These are phyloP conservation scores for Globisporangium cylindrosporum DNA, from an alignment of 352 stramenopile genomes.

Conservation along the genomic window DNA sequence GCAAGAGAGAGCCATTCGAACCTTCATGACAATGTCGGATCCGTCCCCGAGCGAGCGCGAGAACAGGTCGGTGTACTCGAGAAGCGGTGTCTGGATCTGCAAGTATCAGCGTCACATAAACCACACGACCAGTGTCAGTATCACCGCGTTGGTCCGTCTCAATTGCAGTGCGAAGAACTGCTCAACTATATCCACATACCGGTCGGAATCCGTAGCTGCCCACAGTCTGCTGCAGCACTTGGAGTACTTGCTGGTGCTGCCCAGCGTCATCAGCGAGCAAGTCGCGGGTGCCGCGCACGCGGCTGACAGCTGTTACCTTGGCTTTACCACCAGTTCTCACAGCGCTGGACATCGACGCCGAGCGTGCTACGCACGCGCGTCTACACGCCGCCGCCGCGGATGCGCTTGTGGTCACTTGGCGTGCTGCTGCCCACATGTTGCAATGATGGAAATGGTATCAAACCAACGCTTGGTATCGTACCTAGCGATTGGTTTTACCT, in stretches of 20 bases:
- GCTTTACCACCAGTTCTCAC: not conserved
- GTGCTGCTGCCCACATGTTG: slow-evolving; percentile 11
- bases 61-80: slow-evolving; percentile 89
- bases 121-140: not conserved
- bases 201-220: slow-evolving; percentile 75
- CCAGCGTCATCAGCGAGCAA: slow-evolving; percentile 61
- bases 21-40: slow-evolving; percentile 89
- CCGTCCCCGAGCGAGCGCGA: slow-evolving; percentile 74
- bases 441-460: not conserved
- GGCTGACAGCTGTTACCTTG: slow-evolving; percentile 36
- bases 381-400: not conserved
- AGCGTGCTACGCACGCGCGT: not conserved
- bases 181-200: slow-evolving; percentile 23
- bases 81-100: slow-evolving; percentile 77
- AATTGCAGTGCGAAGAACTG: not conserved
- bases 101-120: not conserved
- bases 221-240: slow-evolving; percentile 51
- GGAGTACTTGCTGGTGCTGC: slow-evolving; percentile 61
- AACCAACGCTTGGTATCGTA: not conserved
- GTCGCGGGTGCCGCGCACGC: slow-evolving; percentile 77
- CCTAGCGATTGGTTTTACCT: no score
- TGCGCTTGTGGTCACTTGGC: not conserved
- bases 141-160: not conserved
- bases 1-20: slow-evolving; percentile 11
- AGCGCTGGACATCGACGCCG: not conserved